Percentiles rank a stretch among this genome's conserved stretches.
phyloP scores from a whole-genome alignment of 768 basidiomycete species.

The Tricholoma furcatifolium region DNA sequence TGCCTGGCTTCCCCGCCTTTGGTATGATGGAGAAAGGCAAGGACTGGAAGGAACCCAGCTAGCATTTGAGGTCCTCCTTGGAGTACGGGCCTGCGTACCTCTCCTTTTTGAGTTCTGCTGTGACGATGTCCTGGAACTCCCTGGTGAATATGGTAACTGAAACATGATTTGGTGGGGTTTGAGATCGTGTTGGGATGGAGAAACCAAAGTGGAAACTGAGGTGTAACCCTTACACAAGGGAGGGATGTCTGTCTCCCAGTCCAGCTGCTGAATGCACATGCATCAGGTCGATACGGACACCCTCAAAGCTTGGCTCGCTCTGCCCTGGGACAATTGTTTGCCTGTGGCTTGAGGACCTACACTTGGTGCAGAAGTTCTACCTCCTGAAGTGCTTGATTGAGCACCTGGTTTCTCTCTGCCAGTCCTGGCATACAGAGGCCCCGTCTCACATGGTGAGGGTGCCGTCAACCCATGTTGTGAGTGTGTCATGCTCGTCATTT shows the following conservation, averaged over 20 bases:
- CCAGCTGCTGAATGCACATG: constrained; percentile 12
- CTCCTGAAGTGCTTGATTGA: background rate
- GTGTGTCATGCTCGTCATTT: background rate
- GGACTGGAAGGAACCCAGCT: constrained; percentile 28
- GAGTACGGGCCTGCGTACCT: constrained; percentile 19
- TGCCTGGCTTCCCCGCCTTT: constrained; percentile 18
- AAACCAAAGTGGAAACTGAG: constrained; percentile 22
- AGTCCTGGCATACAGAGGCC: background rate
- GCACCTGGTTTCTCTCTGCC: background rate
- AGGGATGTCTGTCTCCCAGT: constrained; percentile 13
- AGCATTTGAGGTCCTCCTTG: constrained; percentile 6
- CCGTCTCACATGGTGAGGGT: too few relatives aligned
- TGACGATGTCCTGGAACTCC: background rate
- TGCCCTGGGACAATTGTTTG: constrained; percentile 22
- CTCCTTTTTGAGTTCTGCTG: background rate
- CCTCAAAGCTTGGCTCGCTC: constrained; percentile 14
- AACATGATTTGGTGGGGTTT: background rate
- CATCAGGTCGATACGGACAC: constrained; percentile 15
- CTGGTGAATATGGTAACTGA: background rate
- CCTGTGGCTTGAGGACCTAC: constrained; percentile 22
- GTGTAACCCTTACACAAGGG: constrained; percentile 11
- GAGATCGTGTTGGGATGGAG: constrained; percentile 1
- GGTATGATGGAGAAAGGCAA: too few relatives aligned
- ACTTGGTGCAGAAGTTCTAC: constrained; percentile 26
- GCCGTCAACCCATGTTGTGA: background rate